Conservation (phyloP, 768 basidiomycete genomes). For the Mycena haematopus region DNA sequence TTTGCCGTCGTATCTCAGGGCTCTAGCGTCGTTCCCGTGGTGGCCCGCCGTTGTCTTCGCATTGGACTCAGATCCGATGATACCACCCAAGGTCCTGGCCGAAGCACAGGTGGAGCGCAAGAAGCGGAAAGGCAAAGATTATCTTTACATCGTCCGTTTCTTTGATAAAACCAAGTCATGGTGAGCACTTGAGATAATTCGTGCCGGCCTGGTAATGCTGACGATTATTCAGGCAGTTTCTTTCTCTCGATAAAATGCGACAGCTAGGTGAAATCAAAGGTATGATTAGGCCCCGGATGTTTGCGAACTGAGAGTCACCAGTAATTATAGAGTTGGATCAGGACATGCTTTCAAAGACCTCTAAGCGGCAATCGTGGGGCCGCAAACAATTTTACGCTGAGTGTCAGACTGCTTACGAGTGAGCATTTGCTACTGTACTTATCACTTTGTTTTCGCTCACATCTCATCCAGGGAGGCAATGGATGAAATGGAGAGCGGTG, state of each 20-base stretch:
- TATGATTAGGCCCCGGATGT: slow-evolving; percentile 40
- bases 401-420: slow-evolving; percentile 21
- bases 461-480: slow-evolving; percentile 21
- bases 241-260: slow-evolving; percentile 60
- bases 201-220: background rate
- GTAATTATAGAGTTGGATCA: slow-evolving; percentile 63
- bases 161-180: slow-evolving; percentile 74
- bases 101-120: slow-evolving; percentile 34
- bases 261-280: slow-evolving; percentile 74
- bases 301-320: slow-evolving; percentile 1
- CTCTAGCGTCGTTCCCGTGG: slow-evolving; percentile 77
- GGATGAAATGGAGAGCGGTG: slow-evolving; percentile 29
- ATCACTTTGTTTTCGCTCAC: background rate
- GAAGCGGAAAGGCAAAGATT: slow-evolving; percentile 45
- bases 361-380: slow-evolving; percentile 50
- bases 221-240: slow-evolving; percentile 62
- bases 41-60: slow-evolving; percentile 83
- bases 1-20: slow-evolving; percentile 6
- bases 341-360: slow-evolving; percentile 60
- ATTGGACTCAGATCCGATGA: slow-evolving; percentile 57
- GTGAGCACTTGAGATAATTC: slow-evolving; percentile 40
- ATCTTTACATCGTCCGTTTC: slow-evolving; percentile 76
- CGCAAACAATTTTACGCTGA: slow-evolving; percentile 39
- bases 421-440: background rate
- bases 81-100: slow-evolving; percentile 55